These are phyloP conservation scores for Ustilago vetiveriae DNA, from an alignment of 1,284 basidiomycete species.

Conservation along the genomic window DNA sequence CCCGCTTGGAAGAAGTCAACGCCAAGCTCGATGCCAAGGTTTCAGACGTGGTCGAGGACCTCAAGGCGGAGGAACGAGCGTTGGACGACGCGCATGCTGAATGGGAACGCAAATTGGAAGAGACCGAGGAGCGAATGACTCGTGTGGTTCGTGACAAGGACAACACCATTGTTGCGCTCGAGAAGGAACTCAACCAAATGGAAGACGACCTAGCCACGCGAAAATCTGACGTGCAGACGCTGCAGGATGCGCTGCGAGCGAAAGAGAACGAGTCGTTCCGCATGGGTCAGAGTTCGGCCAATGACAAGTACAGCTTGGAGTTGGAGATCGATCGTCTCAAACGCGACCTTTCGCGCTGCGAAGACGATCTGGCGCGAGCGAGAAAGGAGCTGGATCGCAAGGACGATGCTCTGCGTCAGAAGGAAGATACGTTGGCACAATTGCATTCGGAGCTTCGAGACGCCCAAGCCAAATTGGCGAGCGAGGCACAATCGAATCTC, in stretches of 20 bases:
- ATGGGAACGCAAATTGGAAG: slow-evolving; percentile 67
- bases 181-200: slow-evolving; percentile 55
- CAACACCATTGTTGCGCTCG: slow-evolving; percentile 48
- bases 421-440: slow-evolving; percentile 77
- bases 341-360: slow-evolving; percentile 81
- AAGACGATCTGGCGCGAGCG: slow-evolving; percentile 80
- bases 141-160: slow-evolving; percentile 60
- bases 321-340: slow-evolving; percentile 88
- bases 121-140: slow-evolving; percentile 50
- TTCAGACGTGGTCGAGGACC: slow-evolving; percentile 67
- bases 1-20: slow-evolving; percentile 49
- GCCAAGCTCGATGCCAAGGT: slow-evolving; percentile 61
- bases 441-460: slow-evolving; percentile 57
- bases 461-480: slow-evolving; percentile 54
- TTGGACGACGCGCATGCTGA: slow-evolving; percentile 67
- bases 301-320: slow-evolving; percentile 85
- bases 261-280: slow-evolving; percentile 72
- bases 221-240: slow-evolving; percentile 47
- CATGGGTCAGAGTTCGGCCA: slow-evolving; percentile 81
- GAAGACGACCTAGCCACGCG: slow-evolving; percentile 49
- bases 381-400: slow-evolving; percentile 78
- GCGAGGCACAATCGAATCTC: slow-evolving; percentile 55
- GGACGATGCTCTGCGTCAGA: slow-evolving; percentile 75
- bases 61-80: slow-evolving; percentile 68
- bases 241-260: slow-evolving; percentile 79